phyloP scores from a whole-genome alignment of 164 flowering plant genomes.

The Umbellularia californica region DNA sequence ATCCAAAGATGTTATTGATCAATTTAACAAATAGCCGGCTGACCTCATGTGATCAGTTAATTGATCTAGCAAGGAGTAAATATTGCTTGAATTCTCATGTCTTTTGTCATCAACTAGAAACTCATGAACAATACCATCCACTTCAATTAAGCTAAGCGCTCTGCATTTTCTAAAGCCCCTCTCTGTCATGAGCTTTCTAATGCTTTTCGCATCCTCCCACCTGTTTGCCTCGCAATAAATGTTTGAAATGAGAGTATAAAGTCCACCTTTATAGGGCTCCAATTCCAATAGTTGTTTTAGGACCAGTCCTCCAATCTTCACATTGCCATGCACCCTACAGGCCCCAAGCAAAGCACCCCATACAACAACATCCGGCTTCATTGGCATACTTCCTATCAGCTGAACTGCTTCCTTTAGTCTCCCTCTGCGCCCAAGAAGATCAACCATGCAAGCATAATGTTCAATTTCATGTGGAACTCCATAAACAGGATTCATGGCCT shows the following conservation, averaged over 20 bases:
- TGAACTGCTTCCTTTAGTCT: slow-evolving; percentile 33
- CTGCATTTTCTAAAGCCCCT: slow-evolving; percentile 29
- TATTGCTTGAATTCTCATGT: slow-evolving; percentile 22
- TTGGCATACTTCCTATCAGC: slow-evolving; percentile 39
- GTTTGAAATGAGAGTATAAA: slow-evolving; percentile 48
- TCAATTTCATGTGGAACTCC: slow-evolving; percentile 30
- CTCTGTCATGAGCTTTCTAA: slow-evolving; percentile 45
- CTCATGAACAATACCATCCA: slow-evolving; percentile 30
- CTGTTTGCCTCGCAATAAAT: slow-evolving; percentile 38
- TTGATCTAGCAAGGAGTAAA: slow-evolving; percentile 32
- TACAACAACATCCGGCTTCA: slow-evolving; percentile 45
- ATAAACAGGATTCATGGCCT: slow-evolving; percentile 27
- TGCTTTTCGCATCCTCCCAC: slow-evolving; percentile 46
- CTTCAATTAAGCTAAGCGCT: slow-evolving; percentile 45
- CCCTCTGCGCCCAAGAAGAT: slow-evolving; percentile 51
- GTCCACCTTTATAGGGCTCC: slow-evolving; percentile 33
- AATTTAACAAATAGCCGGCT: neutral
- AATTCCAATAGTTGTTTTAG: slow-evolving; percentile 43
- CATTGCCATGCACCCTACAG: slow-evolving; percentile 41
- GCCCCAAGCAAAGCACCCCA: slow-evolving; percentile 61
- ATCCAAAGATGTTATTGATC: slow-evolving; percentile 4
- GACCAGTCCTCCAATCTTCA: slow-evolving; percentile 28
- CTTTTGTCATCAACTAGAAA: slow-evolving; percentile 47
- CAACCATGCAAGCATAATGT: slow-evolving; percentile 59
- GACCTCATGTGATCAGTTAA: slow-evolving; percentile 16